Conservation (phyloP, 208 protist species). For the Trypanosoma scelopori region DNA sequence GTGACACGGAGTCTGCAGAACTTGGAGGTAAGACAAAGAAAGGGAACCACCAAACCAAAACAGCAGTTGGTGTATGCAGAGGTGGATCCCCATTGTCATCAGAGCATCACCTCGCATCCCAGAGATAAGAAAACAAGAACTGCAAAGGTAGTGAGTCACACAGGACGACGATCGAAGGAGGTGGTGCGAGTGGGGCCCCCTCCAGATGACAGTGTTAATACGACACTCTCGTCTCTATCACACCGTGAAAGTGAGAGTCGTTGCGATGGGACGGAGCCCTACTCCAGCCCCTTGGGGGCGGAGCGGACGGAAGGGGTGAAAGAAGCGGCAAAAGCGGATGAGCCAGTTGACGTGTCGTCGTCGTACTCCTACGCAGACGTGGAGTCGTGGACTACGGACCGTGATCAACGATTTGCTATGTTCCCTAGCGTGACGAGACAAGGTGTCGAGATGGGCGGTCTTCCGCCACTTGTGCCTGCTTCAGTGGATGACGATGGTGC, state of each 20-base stretch:
- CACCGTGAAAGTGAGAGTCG: conserved; percentile 16
- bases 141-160: neutral
- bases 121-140: neutral
- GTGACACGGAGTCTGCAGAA: conserved; percentile 15
- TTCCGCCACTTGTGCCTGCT: conserved; percentile 26
- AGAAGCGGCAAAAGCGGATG: neutral
- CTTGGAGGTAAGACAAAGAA: conserved; percentile 9
- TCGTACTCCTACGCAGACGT: conserved; percentile 45
- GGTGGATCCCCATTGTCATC: neutral
- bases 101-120: neutral
- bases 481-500: neutral
- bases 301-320: too few relatives aligned
- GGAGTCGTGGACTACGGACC: conserved; percentile 29
- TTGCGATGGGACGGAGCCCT: conserved; percentile 13
- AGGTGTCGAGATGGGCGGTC: neutral
- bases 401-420: neutral
- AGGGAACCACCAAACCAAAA: neutral
- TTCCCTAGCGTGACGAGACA: neutral
- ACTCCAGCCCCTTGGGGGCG: conserved; percentile 6
- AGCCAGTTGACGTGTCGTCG: conserved; percentile 28
- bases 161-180: neutral
- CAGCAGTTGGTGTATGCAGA: conserved; percentile 20
- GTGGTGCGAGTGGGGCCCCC: neutral
- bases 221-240: conserved; percentile 23
- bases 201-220: conserved; percentile 3